Base-by-base conservation (phyloP, 441 rosid genomes). In the Populus hybrid region DNA sequence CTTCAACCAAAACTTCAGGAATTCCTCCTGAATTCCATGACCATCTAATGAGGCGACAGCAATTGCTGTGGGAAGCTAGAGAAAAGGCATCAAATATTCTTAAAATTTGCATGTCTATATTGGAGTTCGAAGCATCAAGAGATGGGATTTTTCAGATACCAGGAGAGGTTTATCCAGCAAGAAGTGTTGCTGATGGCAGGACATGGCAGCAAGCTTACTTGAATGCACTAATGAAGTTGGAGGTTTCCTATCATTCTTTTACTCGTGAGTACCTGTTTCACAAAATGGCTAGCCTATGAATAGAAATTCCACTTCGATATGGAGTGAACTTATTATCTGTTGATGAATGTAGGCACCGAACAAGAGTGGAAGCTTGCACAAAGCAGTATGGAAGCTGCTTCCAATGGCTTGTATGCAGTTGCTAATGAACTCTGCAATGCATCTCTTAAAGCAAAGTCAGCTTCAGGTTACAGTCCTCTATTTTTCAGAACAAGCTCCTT, bases 61-160 rank as follows among this genome's bases (percentile, higher is more conserved):
- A 93, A 75, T 81, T 91, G 81, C 85, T 94, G 35, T 85, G 89
- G 91, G 97, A 94, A 81, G 89, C 93, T 80, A 89, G 92, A 84
- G 98, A 93, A 85, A 96, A 88, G 85, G 97, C 94, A 84, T 91
- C 97, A 75, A 84, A 89, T 75, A 80, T 90, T 76, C 88, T 89
- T 78, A 90, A 92, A 78, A 81, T 93, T 81, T 90, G 94, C 91
- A 90, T 88, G 90, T 92, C 97, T 61, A 72, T 92, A 74, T 79
- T 96, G 81, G 98, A 93, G 87, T 94, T 96, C 82, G 99, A 96
- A 88, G 94, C 90, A 74, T 94, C 99, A 78, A 86, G 99, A 83
- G 97, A 93, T 85, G 97, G 98, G 70, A 82, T 90, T 82, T 91
- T 90, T 79, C 87, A 69, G 84, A 87, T 85, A 73, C 89, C 93